These are phyloP conservation scores for Saccharomyces hybrid DNA, from an alignment of 1,139 yeast genomes.

Conservation along the genomic window DNA sequence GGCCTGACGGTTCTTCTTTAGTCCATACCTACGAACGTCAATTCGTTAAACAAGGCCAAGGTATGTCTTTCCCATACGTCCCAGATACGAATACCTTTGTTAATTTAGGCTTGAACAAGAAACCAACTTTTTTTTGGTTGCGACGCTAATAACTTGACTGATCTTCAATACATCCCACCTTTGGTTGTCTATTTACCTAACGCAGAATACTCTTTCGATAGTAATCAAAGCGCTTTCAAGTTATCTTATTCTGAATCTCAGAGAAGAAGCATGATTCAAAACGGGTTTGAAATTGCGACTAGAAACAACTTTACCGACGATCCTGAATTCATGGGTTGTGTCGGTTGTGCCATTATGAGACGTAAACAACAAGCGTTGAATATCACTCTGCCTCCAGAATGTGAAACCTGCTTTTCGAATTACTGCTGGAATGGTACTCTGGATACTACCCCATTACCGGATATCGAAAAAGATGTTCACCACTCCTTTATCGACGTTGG, in stretches of 20 bases:
- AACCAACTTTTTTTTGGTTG: slow-evolving; percentile 86
- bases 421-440: slow-evolving; percentile 74
- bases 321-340: slow-evolving; percentile 65
- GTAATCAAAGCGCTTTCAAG: slow-evolving; percentile 67
- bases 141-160: slow-evolving; percentile 55
- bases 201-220: slow-evolving; percentile 54
- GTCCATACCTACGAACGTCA: slow-evolving; percentile 60
- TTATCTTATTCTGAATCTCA: slow-evolving; percentile 52
- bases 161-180: slow-evolving; percentile 51
- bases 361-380: slow-evolving; percentile 70
- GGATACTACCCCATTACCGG: slow-evolving; percentile 10
- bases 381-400: slow-evolving; percentile 55
- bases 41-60: slow-evolving; percentile 52
- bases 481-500: slow-evolving; percentile 14
- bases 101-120: slow-evolving; percentile 45
- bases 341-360: slow-evolving; percentile 80
- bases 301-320: slow-evolving; percentile 67
- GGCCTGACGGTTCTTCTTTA: slow-evolving; percentile 74
- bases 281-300: slow-evolving; percentile 72
- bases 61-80: slow-evolving; percentile 69
- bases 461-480: slow-evolving; percentile 13
- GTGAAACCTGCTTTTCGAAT: slow-evolving; percentile 56
- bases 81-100: slow-evolving; percentile 62
- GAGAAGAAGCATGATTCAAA: slow-evolving; percentile 52
- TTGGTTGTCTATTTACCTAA: slow-evolving; percentile 72